Evolutionary conservation across 2,329 filamentous ascomycete genomes (phyloP), one percentile per base, ranked within the genome.

Genomic region (Monosporascus ibericus): DNA sequence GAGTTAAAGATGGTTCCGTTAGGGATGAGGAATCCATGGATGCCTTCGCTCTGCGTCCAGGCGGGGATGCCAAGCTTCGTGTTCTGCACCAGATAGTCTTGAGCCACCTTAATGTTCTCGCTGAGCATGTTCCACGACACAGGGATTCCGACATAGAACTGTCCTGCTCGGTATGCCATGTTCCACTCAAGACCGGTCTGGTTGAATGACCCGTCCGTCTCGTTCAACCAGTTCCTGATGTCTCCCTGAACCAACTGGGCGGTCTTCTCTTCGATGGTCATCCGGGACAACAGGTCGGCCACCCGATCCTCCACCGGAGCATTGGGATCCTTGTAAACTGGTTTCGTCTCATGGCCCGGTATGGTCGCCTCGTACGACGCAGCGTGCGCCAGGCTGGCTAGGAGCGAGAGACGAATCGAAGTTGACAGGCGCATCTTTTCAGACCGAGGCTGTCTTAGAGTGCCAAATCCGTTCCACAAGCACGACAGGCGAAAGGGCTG

Each of bases 1-100:
- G 84, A 88, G 68, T 90, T 90, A 73, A 90, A 91, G 54, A 90
- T 87, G 1, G 87, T 90, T 3, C 85, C 86, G 65, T 90, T 90
- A 9, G 80, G 79, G 44, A 86, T 79, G 34, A 89, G 72, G 58
- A 90, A 84, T 1, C 86, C 87, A 61, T 90, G 87, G 44, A 90
- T 86, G 38, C 82, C 86, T 68, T 91, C 87, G 3, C 81, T 86
- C 67, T 90, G 87, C 15, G 87, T 82, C 58, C 89, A 77, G 1
- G 87, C 82, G 6, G 87, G 87, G 49, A 90, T 90, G 0, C 85
- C 87, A 8, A 85, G 70, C 1, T 79, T 82, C 1, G 84, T 87
- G 57, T 86, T 82, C 18, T 88, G 73, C 47, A 84, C 60, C 2
- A 88, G 71, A 58, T 90, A 90, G 50, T 89, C 84, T 61, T 90